These are phyloP conservation scores for Hyaloscypha finlandica DNA, from an alignment of 495 filamentous ascomycete genomes.

Conservation along the genomic window DNA sequence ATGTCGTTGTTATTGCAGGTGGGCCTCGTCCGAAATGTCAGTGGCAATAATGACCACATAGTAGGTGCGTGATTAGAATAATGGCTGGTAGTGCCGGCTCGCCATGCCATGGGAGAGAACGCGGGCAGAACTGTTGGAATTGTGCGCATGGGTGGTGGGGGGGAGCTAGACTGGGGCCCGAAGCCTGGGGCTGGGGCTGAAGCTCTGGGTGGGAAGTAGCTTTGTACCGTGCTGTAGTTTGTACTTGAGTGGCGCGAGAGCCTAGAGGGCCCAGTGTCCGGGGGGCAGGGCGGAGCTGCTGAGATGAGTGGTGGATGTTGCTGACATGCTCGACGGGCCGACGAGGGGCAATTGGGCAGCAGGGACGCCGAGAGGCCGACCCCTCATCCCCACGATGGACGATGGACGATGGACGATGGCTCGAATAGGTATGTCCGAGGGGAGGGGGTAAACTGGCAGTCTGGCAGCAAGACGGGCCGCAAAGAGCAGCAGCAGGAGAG, in stretches of 20 bases:
- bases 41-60: slow-evolving; percentile 25
- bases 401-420: too few relatives aligned
- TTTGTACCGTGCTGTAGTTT: slow-evolving; percentile 15
- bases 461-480: not conserved
- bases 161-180: slow-evolving; percentile 21
- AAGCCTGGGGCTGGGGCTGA: slow-evolving; percentile 24
- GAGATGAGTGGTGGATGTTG: slow-evolving; percentile 6
- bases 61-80: slow-evolving; percentile 9
- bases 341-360: not conserved
- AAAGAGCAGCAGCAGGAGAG: not conserved
- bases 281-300: not conserved
- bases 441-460: not conserved
- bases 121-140: slow-evolving; percentile 13
- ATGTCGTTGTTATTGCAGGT: slow-evolving; percentile 12
- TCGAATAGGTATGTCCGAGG: not conserved
- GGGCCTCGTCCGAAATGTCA: slow-evolving; percentile 24
- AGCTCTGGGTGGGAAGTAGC: slow-evolving; percentile 7
- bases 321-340: not conserved
- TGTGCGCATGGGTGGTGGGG: slow-evolving; percentile 10
- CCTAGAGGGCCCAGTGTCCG: not conserved
- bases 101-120: slow-evolving; percentile 15
- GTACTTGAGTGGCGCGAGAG: slow-evolving; percentile 13
- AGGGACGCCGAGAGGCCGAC: not conserved
- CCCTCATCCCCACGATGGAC: too few relatives aligned
- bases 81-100: slow-evolving; percentile 15